Evolutionary conservation across 179 eudicot genomes (phyloP).

Genomic region (Amaranthus tricolor): DNA sequence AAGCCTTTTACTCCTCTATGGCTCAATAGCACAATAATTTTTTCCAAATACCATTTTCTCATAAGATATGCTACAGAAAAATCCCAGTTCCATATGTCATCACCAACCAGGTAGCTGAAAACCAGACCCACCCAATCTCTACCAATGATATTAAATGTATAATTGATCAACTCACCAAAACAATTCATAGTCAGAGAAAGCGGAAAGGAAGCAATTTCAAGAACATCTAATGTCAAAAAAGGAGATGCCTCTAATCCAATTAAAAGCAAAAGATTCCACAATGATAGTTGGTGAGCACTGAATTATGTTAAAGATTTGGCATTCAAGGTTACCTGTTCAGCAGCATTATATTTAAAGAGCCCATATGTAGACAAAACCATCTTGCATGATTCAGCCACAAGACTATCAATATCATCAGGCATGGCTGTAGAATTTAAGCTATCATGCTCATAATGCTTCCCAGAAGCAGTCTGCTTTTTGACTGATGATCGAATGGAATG

Average conservation of each 20-base stretch:
- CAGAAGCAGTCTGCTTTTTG: constrained; percentile 34
- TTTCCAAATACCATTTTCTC: background rate
- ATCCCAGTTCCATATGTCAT: background rate
- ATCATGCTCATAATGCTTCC: constrained; percentile 37
- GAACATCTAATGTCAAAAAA: background rate
- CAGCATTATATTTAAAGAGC: constrained; percentile 84
- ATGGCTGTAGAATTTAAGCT: constrained; percentile 33
- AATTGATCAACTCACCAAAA: too few species aligned
- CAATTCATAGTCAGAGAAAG: too few species aligned
- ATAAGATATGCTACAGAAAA: background rate
- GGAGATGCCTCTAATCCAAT: background rate
- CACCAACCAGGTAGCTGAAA: background rate
- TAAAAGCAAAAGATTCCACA: background rate
- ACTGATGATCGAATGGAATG: constrained; percentile 66
- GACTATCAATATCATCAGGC: constrained; percentile 56
- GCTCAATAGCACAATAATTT: background rate
- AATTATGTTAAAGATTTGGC: background rate
- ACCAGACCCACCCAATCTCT: too few species aligned
- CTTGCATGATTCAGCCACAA: constrained; percentile 72
- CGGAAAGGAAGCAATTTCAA: too few species aligned
- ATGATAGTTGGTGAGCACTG: background rate
- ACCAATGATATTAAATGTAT: too few species aligned
- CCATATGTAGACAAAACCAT: constrained; percentile 77
- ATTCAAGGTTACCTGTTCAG: constrained; percentile 65
- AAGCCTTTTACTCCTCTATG: background rate